Conservation (phyloP, 2,329 filamentous ascomycete species). For the Talaromyces sp. region DNA sequence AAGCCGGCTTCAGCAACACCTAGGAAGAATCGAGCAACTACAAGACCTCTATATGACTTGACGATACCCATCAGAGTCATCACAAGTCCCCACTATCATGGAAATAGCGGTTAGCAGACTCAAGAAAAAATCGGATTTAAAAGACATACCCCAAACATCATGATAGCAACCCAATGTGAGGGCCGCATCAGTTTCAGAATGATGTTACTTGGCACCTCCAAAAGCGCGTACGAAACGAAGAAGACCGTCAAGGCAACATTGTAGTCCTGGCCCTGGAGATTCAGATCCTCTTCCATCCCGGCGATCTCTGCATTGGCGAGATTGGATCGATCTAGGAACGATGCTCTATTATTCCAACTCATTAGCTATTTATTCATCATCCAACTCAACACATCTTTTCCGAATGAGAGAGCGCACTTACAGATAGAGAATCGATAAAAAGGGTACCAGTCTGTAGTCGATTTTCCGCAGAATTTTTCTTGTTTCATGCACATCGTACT, state of each 20-base stretch:
- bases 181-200: conserved; percentile 26
- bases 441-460: too few species aligned
- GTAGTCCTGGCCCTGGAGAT: conserved; percentile 59
- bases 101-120: too few species aligned
- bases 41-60: conserved; percentile 15
- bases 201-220: conserved; percentile 24
- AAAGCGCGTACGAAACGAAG: conserved; percentile 24
- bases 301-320: conserved; percentile 23
- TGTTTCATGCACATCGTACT: too few species aligned
- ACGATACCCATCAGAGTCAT: conserved; percentile 12
- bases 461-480: too few species aligned
- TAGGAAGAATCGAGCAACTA: conserved; percentile 52
- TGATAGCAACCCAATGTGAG: conserved; percentile 32
- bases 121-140: too few species aligned
- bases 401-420: too few species aligned
- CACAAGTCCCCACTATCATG: conserved; percentile 14
- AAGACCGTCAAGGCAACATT: conserved; percentile 61
- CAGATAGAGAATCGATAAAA: too few species aligned
- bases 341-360: too few species aligned
- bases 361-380: too few species aligned
- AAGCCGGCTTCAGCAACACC: conserved; percentile 56
- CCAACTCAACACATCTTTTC: too few species aligned
- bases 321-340: conserved; percentile 22
- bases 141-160: conserved; percentile 29
- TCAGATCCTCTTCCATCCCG: conserved; percentile 43